Evolutionary conservation across 164 flowering plant species (phyloP).

Genomic region (Stephania yunnanensis): DNA sequence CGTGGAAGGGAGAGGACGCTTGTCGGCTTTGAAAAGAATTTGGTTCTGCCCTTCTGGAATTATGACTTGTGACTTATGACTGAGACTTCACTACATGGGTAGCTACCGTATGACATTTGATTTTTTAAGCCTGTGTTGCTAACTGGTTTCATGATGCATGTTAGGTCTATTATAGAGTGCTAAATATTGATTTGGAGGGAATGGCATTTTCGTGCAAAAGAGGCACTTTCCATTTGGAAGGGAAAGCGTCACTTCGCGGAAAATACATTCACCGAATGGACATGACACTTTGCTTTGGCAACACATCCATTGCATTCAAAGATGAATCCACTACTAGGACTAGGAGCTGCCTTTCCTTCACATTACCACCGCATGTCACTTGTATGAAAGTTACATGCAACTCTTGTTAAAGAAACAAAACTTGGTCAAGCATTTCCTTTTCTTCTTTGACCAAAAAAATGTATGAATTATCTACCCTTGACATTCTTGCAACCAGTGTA

Average conservation of each 20-base stretch:
- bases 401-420: too few species aligned
- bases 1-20: conserved; percentile 1
- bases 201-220: neutral
- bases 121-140: neutral
- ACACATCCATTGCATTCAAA: neutral
- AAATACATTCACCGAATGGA: neutral
- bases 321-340: neutral
- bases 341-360: neutral
- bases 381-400: too few species aligned
- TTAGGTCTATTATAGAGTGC: neutral
- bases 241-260: neutral
- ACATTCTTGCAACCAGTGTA: too few species aligned
- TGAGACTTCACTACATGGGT: neutral
- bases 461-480: too few species aligned
- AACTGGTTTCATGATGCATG: neutral
- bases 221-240: neutral
- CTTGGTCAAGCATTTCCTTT: too few species aligned
- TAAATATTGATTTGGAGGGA: neutral
- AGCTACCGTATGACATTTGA: neutral
- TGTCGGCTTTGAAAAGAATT: neutral
- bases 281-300: neutral
- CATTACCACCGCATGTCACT: too few species aligned
- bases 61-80: neutral
- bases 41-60: neutral
- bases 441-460: too few species aligned